Conservation (phyloP, 106 monocot genomes). For the Amphibolis antarctica region DNA sequence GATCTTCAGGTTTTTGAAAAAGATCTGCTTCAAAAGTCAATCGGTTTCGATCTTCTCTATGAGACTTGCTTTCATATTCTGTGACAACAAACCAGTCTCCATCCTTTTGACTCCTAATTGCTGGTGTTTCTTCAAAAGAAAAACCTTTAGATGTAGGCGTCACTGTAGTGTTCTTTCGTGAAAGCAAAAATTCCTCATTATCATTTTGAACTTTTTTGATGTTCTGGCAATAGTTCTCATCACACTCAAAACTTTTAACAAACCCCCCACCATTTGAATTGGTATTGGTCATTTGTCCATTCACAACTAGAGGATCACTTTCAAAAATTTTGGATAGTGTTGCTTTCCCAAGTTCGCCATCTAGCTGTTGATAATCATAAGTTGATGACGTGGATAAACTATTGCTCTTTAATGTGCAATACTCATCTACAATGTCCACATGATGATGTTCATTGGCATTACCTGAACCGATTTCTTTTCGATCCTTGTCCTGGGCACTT, state of each 20-base stretch:
- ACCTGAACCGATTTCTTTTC: neutral
- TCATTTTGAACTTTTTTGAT: slow-evolving; percentile 7
- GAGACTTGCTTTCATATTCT: neutral
- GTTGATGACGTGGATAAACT: neutral
- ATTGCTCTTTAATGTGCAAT: neutral
- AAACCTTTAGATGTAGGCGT: neutral
- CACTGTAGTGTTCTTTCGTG: neutral
- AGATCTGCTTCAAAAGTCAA: slow-evolving; percentile 6
- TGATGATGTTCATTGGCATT: neutral
- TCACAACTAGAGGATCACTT: slow-evolving; percentile 9
- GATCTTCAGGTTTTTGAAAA: neutral
- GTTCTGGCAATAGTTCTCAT: slow-evolving; percentile 1
- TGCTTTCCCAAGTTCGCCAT: slow-evolving; percentile 4
- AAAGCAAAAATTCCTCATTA: slow-evolving; percentile 2
- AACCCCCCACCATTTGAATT: neutral
- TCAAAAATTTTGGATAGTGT: neutral
- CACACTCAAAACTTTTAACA: slow-evolving; percentile 9
- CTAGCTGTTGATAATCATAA: neutral
- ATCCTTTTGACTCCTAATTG: slow-evolving; percentile 8
- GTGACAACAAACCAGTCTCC: slow-evolving; percentile 13
- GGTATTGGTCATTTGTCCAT: neutral
- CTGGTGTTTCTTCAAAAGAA: neutral
- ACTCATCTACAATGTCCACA: slow-evolving; percentile 4
- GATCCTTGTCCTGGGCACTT: neutral
- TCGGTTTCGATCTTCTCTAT: neutral